Conservation (phyloP, 495 filamentous ascomycete species). For the Hypoxylon perforatum region DNA sequence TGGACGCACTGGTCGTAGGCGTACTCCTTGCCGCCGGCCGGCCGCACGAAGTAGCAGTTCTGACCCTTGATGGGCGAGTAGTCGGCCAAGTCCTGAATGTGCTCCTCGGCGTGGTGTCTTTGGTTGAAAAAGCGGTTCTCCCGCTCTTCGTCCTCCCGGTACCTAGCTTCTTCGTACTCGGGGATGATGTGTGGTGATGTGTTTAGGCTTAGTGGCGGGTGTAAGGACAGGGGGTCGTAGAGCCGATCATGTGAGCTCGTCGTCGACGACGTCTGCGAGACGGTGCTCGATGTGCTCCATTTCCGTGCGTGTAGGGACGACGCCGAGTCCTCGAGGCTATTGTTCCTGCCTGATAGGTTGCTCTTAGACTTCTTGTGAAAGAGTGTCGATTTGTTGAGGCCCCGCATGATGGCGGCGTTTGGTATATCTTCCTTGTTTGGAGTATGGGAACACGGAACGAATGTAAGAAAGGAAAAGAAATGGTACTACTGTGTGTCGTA, state of each 20-base stretch:
- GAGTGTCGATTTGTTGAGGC: slow-evolving; percentile 32
- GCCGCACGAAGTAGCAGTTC: slow-evolving; percentile 35
- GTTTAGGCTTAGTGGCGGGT: slow-evolving; percentile 46
- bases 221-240: slow-evolving; percentile 44
- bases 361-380: slow-evolving; percentile 44
- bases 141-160: slow-evolving; percentile 39
- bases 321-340: slow-evolving; percentile 35
- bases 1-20: slow-evolving; percentile 36
- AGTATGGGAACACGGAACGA: slow-evolving; percentile 4
- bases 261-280: slow-evolving; percentile 32
- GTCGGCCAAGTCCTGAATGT: slow-evolving; percentile 34
- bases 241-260: slow-evolving; percentile 19
- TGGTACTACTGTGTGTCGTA: slow-evolving; percentile 23
- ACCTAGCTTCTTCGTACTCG: slow-evolving; percentile 34
- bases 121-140: slow-evolving; percentile 42
- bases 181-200: slow-evolving; percentile 41
- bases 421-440: neutral
- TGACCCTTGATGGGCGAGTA: slow-evolving; percentile 39
- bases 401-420: slow-evolving; percentile 30
- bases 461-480: slow-evolving; percentile 23
- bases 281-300: slow-evolving; percentile 44
- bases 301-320: slow-evolving; percentile 31
- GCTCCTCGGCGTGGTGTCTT: slow-evolving; percentile 29
- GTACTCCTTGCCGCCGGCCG: slow-evolving; percentile 22
- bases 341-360: slow-evolving; percentile 21